Evolutionary conservation across 129 eudicot species (phyloP).

Genomic region (Centrapalus pauciflorus): DNA sequence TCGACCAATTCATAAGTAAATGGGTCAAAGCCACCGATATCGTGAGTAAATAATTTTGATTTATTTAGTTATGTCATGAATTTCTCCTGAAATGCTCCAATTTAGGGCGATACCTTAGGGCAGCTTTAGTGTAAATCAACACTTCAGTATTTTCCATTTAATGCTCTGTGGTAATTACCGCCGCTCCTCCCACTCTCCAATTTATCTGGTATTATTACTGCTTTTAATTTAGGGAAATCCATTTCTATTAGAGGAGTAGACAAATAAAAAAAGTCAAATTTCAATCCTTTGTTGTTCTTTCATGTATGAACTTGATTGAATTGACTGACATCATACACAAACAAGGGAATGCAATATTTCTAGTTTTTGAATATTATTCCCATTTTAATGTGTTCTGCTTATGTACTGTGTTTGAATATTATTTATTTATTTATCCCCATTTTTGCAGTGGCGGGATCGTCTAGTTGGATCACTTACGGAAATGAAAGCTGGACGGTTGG

Average conservation of each 20-base stretch:
- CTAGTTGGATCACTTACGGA: slow-evolving; percentile 75
- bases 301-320: slow-evolving; percentile 4
- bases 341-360: slow-evolving; percentile 2
- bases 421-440: not conserved
- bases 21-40: too few relatives aligned
- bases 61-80: slow-evolving; percentile 1
- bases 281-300: slow-evolving; percentile 3
- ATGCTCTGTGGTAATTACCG: too few relatives aligned
- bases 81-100: slow-evolving; percentile 2
- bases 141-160: not conserved
- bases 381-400: not conserved
- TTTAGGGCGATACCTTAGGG: slow-evolving; percentile 2
- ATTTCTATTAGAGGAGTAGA: too few relatives aligned
- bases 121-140: not conserved
- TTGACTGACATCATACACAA: slow-evolving; percentile 10
- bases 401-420: not conserved
- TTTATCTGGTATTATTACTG: not conserved
- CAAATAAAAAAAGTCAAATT: not conserved
- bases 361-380: not conserved
- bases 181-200: not conserved
- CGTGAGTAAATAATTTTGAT: too few relatives aligned
- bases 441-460: slow-evolving; percentile 85
- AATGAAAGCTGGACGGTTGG: slow-evolving; percentile 51
- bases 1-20: too few relatives aligned
- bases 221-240: too few relatives aligned